Evolutionary conservation across 768 basidiomycete species (phyloP).

Genomic region (Hortiboletus campestris): DNA sequence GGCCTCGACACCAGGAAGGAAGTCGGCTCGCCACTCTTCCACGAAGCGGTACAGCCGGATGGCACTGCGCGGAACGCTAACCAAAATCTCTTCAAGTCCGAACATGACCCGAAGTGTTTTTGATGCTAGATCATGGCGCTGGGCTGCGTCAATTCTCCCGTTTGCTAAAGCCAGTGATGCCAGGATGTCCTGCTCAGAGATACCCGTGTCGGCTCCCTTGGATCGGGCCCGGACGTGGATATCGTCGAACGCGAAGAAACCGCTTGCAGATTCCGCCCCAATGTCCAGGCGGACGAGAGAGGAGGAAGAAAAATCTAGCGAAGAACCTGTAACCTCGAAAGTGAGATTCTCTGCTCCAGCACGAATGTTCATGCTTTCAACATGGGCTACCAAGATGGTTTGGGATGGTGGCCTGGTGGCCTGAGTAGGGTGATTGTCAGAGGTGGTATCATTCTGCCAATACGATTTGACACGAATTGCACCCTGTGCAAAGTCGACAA

Average conservation of each 20-base stretch:
- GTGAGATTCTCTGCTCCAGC: slow-evolving; percentile 71
- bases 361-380: slow-evolving; percentile 49
- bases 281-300: slow-evolving; percentile 12
- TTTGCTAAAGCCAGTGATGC: slow-evolving; percentile 54
- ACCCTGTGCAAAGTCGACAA: slow-evolving; percentile 59
- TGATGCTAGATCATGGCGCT: slow-evolving; percentile 44
- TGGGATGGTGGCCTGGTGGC: slow-evolving; percentile 14
- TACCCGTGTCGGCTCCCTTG: slow-evolving; percentile 35
- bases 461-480: slow-evolving; percentile 49
- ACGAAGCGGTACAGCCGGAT: slow-evolving; percentile 74
- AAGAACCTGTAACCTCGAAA: slow-evolving; percentile 54
- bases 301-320: slow-evolving; percentile 22
- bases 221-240: slow-evolving; percentile 61
- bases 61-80: slow-evolving; percentile 78
- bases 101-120: slow-evolving; percentile 44
- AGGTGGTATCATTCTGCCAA: slow-evolving; percentile 12
- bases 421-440: slow-evolving; percentile 2
- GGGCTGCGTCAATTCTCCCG: slow-evolving; percentile 46
- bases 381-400: slow-evolving; percentile 39
- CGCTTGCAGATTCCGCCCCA: slow-evolving; percentile 44
- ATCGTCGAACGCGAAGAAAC: slow-evolving; percentile 48
- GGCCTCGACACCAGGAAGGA: slow-evolving; percentile 70
- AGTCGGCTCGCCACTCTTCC: slow-evolving; percentile 81
- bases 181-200: slow-evolving; percentile 51
- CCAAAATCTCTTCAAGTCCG: slow-evolving; percentile 42